Base-by-base conservation (phyloP, 2,329 filamentous ascomycete genomes). In the Nothophoma quercina region DNA sequence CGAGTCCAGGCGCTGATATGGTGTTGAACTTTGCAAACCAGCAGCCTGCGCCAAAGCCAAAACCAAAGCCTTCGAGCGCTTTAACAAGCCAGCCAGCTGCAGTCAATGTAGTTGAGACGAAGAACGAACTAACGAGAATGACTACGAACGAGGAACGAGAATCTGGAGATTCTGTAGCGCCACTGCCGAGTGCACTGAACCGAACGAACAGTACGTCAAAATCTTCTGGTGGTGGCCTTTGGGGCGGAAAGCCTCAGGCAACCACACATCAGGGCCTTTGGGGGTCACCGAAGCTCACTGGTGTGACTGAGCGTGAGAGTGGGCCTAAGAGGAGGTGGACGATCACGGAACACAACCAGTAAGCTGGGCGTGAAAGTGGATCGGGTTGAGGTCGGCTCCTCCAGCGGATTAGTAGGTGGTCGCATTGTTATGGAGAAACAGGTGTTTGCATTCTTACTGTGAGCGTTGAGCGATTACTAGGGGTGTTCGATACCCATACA, bases 321-420 rank as follows among this genome's bases (percentile, higher is more conserved):
- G 75, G 74, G 30, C 69, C 71, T 18, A 79, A 79, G 69, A 69
- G 77, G 59, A 60, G 77, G 45, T 79, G 77, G 77, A 79, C 75
- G 3, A 65, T 78, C 29, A 73, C 68, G 22, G 70, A 74, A 56
- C 60, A 66, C 35, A 68, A 73, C 21, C 62, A 67, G 25, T 41
- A 43, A 40, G 16, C 43, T 21, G 55, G 28, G 39, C 46, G 21
- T 25, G 21, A 8, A n/a, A 13, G 19, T 3, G 3, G 18, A 18
- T 41, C 10, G 16, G 12, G 10, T 10, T 13, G n/a, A 4, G 15
- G 26, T 4, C 2, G 8, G 8, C 0, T 33, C 13, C 12, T 9
- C 9, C n/a, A 12, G n/a, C n/a, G n/a, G n/a, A n/a, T n/a, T n/a
- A 15, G 4, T 12, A 1, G 1, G 8, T n/a, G n/a, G 15, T 6